Evolutionary conservation across 2,329 filamentous ascomycete species (phyloP).

Genomic region (Calycina herbarum): DNA sequence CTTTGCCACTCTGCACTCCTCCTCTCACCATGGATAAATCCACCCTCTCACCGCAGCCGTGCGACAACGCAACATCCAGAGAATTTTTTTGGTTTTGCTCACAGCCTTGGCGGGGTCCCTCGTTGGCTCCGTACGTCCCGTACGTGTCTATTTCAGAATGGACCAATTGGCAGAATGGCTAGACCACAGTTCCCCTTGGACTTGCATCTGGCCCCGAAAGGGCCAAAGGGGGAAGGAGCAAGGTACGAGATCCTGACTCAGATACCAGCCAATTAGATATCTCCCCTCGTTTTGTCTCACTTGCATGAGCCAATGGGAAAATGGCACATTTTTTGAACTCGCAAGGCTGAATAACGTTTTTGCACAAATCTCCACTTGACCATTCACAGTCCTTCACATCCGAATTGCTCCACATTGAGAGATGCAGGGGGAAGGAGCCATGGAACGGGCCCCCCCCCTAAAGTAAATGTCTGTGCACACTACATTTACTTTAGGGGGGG

Average conservation of each 20-base stretch:
- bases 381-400: too few relatives aligned
- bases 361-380: too few relatives aligned
- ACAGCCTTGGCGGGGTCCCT: neutral
- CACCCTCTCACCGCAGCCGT: neutral
- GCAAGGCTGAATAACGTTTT: too few relatives aligned
- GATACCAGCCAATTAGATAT: neutral
- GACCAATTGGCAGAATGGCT: neutral
- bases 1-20: neutral
- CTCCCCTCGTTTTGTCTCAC: neutral
- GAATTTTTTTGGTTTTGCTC: neutral
- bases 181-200: neutral
- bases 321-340: neutral
- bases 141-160: constrained; percentile 12
- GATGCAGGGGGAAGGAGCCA: too few relatives aligned
- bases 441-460: too few relatives aligned
- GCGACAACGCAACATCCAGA: neutral
- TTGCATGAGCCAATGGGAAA: neutral
- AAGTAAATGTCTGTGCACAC: too few relatives aligned
- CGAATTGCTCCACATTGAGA: too few relatives aligned
- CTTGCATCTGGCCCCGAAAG: neutral
- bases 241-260: neutral
- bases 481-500: too few relatives aligned
- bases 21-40: neutral
- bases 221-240: neutral
- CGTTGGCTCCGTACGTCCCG: neutral